Percentiles rank a stretch among this genome's conserved stretches.
Conservation (phyloP, 2,329 filamentous ascomycete genomes). For the Coniochaeta sp. region DNA sequence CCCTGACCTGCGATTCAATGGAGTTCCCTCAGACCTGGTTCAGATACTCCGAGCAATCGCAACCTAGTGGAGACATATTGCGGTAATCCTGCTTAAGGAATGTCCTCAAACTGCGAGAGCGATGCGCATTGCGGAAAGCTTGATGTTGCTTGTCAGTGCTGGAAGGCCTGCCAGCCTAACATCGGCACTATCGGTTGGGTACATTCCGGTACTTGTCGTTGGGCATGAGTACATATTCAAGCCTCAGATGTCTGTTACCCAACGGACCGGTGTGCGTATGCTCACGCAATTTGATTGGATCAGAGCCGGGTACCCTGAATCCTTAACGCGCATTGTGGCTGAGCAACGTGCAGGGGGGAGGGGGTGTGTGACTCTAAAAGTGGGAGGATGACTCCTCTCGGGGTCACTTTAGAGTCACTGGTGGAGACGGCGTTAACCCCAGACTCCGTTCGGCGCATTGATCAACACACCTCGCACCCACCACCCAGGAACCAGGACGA, state of each 20-base stretch:
- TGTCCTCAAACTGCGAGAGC: too few species aligned
- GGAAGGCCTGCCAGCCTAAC: too few species aligned
- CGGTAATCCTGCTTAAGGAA: too few species aligned
- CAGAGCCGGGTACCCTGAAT: neutral
- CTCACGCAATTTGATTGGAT: constrained; percentile 9
- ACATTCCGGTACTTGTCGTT: constrained; percentile 10
- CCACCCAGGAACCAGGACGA: constrained; percentile 3
- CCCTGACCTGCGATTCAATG: too few species aligned
- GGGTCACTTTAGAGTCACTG: neutral
- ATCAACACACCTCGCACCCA: neutral
- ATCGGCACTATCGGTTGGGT: neutral
- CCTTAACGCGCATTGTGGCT: constrained; percentile 3
- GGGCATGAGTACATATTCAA: constrained; percentile 12
- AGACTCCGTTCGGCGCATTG: neutral
- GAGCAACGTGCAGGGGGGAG: neutral
- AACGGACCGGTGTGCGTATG: constrained; percentile 5
- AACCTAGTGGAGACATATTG: too few species aligned
- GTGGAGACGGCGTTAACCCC: constrained; percentile 1
- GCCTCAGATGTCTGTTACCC: constrained; percentile 14
- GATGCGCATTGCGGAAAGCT: too few species aligned
- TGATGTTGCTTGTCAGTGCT: too few species aligned
- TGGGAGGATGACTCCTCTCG: constrained; percentile 1
- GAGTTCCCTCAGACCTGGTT: too few species aligned
- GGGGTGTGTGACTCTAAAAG: constrained; percentile 12
- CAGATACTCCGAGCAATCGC: too few species aligned